phyloP scores from a whole-genome alignment of 2,329 filamentous ascomycete species.

The Diplocarpon mali region DNA sequence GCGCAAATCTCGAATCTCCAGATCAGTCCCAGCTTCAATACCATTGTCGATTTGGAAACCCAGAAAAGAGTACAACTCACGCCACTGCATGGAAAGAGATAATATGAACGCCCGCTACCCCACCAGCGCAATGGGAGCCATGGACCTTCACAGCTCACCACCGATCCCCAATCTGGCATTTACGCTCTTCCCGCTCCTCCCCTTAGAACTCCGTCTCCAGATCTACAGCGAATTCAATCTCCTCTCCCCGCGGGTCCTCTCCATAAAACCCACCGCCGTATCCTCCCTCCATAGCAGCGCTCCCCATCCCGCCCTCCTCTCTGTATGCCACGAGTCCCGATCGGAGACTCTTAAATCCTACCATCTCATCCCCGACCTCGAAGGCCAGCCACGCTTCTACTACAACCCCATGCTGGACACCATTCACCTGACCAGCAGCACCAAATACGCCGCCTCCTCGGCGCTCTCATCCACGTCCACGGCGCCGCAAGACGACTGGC shows the following conservation, averaged over 20 bases:
- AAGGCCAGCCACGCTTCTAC: background rate
- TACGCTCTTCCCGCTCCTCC: background rate
- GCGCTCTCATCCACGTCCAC: background rate
- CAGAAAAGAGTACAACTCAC: too few relatives aligned
- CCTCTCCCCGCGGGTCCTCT: background rate
- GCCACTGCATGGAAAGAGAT: too few relatives aligned
- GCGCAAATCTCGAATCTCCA: too few relatives aligned
- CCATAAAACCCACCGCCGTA: background rate
- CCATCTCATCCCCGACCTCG: background rate
- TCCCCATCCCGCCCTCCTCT: background rate
- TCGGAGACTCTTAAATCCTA: background rate
- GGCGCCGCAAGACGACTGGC: background rate
- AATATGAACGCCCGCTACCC: too few relatives aligned
- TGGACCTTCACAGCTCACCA: too few relatives aligned
- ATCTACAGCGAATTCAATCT: background rate
- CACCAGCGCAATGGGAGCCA: too few relatives aligned
- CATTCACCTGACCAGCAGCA: background rate
- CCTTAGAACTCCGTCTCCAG: slow-evolving; percentile 2
- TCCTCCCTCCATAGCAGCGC: background rate
- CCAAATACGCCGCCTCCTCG: background rate
- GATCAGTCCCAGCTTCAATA: too few relatives aligned
- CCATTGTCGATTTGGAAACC: too few relatives aligned
- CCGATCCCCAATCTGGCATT: background rate
- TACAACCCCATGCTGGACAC: background rate
- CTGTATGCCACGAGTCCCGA: background rate